Conservation (phyloP, 139 green algal species). For the Picochlorum sp. region DNA sequence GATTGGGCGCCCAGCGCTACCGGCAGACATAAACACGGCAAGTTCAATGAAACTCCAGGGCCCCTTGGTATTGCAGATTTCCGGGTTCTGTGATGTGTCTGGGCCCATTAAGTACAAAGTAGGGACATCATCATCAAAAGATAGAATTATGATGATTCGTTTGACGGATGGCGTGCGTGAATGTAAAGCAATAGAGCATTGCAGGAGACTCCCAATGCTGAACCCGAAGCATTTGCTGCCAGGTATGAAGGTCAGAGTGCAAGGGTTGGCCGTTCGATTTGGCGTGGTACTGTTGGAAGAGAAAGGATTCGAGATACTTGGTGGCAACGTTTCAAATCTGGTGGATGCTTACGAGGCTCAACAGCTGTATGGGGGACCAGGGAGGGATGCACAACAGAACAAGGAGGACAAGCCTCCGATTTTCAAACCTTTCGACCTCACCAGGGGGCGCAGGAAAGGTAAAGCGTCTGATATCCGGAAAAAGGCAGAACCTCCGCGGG, state of each 20-base stretch:
- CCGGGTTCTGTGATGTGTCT: conserved; percentile 1
- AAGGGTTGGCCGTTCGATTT: neutral
- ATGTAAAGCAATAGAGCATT: conserved; percentile 18
- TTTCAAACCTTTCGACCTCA: conserved; percentile 35
- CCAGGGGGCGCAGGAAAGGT: conserved; percentile 1
- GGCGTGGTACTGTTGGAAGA: conserved; percentile 33
- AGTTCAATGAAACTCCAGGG: conserved; percentile 14
- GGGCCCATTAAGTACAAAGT: conserved; percentile 6
- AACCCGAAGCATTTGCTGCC: conserved; percentile 12
- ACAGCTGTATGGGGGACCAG: conserved; percentile 31
- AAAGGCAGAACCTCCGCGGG: too few relatives aligned
- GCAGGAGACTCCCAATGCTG: conserved; percentile 1
- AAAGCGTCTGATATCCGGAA: too few relatives aligned
- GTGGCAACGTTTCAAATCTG: conserved; percentile 32
- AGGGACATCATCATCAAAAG: conserved; percentile 4
- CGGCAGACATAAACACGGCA: conserved; percentile 15
- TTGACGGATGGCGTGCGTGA: conserved; percentile 18
- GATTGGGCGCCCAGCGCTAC: conserved; percentile 15
- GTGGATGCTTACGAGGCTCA: conserved; percentile 34
- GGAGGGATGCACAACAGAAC: conserved; percentile 6
- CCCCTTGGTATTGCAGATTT: conserved; percentile 16
- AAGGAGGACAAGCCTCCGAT: conserved; percentile 23
- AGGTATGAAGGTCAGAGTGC: conserved; percentile 16
- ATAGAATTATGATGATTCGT: conserved; percentile 16
- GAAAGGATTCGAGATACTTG: conserved; percentile 31